Evolutionary conservation across 2,329 filamentous ascomycete genomes (phyloP).

Genomic region (Ophiocordyceps australis): DNA sequence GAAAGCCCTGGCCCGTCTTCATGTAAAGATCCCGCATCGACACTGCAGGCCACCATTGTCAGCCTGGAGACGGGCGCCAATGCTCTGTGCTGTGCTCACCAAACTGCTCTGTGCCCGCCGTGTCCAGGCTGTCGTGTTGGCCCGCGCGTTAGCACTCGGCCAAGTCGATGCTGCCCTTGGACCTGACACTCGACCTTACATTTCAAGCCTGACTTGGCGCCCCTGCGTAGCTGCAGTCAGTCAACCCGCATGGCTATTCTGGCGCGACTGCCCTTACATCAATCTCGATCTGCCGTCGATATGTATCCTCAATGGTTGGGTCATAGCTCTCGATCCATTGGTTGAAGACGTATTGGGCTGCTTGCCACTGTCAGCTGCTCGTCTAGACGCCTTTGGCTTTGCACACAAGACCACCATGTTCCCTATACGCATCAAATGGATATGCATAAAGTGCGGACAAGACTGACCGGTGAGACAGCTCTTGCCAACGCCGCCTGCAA

Average conservation of each 20-base stretch:
- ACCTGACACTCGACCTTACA: conserved; percentile 33
- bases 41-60: no score
- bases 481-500: conserved; percentile 70
- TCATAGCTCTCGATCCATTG: conserved; percentile 86
- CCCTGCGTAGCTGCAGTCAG: no score
- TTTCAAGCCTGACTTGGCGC: conserved; percentile 76
- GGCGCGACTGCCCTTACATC: conserved; percentile 54
- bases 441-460: neutral
- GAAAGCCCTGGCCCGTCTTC: conserved; percentile 83
- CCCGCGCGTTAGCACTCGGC: no score
- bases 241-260: no score
- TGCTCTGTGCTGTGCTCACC: conserved; percentile 42
- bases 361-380: conserved; percentile 1
- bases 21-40: conserved; percentile 72
- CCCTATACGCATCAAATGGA: no score
- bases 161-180: no score
- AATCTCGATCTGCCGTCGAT: conserved; percentile 58
- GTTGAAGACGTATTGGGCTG: conserved; percentile 85
- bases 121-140: conserved; percentile 47
- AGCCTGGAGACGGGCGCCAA: no score
- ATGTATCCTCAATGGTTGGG: conserved; percentile 63
- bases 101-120: conserved; percentile 82
- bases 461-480: conserved; percentile 71
- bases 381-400: no score
- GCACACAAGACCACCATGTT: no score